A percentile compares a stretch with the other conserved stretches of the same genome.
Evolutionary conservation across 345 rosid species (phyloP).

Genomic region (Gynandropsis gynandra): DNA sequence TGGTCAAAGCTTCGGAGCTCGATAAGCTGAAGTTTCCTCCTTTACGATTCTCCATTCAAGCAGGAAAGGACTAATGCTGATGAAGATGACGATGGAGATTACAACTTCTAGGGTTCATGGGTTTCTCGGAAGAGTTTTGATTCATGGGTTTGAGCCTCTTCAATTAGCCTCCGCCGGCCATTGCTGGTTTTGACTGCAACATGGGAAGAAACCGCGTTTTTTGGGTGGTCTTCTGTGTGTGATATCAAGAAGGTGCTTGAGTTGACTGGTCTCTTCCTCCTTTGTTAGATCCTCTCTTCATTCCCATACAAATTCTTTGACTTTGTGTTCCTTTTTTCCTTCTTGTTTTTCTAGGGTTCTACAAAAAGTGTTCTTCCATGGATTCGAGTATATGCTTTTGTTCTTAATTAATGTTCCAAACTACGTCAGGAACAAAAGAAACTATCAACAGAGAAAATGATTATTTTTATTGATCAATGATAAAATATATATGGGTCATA

Average conservation of each 20-base stretch:
- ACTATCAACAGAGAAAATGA: too few species aligned
- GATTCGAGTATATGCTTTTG: conserved; percentile 18
- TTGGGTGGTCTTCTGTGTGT: not conserved
- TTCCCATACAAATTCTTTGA: conserved; percentile 31
- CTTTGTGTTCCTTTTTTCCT: conserved; percentile 19
- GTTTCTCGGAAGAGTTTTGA: conserved; percentile 1
- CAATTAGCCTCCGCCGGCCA: conserved; percentile 24
- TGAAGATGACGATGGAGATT: conserved; percentile 12
- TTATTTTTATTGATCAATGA: too few species aligned
- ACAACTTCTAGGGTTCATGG: conserved; percentile 17
- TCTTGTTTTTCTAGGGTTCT: conserved; percentile 4
- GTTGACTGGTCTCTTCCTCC: conserved; percentile 29
- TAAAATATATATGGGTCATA: too few species aligned
- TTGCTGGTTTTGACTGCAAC: conserved; percentile 32
- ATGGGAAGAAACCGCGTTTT: conserved; percentile 32
- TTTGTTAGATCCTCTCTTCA: conserved; percentile 31
- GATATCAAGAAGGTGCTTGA: conserved; percentile 29
- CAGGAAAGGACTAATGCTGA: conserved; percentile 5
- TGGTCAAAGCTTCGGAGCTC: conserved; percentile 51
- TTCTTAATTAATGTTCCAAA: too few species aligned
- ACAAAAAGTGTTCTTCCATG: conserved; percentile 15
- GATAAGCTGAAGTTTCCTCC: conserved; percentile 22
- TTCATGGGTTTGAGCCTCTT: conserved; percentile 10
- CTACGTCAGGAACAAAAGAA: too few species aligned
- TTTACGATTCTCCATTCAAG: conserved; percentile 27